phyloP scores from a whole-genome alignment of 2,329 filamentous ascomycete genomes.

The Volutella citrinella region DNA sequence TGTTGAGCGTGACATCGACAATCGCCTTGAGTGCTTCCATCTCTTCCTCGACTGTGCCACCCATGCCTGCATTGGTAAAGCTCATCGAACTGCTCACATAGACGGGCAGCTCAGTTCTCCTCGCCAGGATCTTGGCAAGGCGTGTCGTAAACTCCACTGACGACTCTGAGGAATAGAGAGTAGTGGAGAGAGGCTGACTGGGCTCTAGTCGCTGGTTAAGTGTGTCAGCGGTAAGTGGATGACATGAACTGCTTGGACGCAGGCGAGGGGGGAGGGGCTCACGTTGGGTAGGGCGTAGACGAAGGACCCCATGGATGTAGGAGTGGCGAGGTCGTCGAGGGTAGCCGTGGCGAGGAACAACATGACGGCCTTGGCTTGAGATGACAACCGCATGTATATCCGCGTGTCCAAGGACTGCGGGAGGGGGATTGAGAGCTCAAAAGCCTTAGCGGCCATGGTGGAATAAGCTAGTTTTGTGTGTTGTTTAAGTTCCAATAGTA shows the following conservation, averaged over 20 bases:
- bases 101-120: slow-evolving; percentile 68
- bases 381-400: slow-evolving; percentile 58
- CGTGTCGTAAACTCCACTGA: slow-evolving; percentile 86
- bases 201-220: slow-evolving; percentile 50
- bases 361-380: slow-evolving; percentile 54
- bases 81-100: slow-evolving; percentile 90
- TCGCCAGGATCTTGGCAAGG: slow-evolving; percentile 78
- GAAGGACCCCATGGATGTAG: slow-evolving; percentile 75
- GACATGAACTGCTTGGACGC: too few species aligned
- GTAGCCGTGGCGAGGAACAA: slow-evolving; percentile 60
- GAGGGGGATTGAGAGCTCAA: slow-evolving; percentile 56
- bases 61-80: slow-evolving; percentile 69
- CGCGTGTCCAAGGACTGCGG: slow-evolving; percentile 59
- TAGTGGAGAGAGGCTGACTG: slow-evolving; percentile 68
- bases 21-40: slow-evolving; percentile 82
- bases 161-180: slow-evolving; percentile 71
- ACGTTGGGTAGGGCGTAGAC: slow-evolving; percentile 94
- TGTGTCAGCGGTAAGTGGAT: too few species aligned
- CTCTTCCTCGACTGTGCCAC: slow-evolving; percentile 86
- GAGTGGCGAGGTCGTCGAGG: slow-evolving; percentile 47
- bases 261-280: slow-evolving; percentile 29
- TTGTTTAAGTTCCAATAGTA: too few species aligned
- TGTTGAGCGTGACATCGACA: slow-evolving; percentile 58
- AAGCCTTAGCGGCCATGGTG: slow-evolving; percentile 23
- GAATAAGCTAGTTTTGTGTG: neutral